These are phyloP conservation scores for Ustulina deusta DNA, from an alignment of 2,329 filamentous ascomycete genomes.

Conservation along the genomic window DNA sequence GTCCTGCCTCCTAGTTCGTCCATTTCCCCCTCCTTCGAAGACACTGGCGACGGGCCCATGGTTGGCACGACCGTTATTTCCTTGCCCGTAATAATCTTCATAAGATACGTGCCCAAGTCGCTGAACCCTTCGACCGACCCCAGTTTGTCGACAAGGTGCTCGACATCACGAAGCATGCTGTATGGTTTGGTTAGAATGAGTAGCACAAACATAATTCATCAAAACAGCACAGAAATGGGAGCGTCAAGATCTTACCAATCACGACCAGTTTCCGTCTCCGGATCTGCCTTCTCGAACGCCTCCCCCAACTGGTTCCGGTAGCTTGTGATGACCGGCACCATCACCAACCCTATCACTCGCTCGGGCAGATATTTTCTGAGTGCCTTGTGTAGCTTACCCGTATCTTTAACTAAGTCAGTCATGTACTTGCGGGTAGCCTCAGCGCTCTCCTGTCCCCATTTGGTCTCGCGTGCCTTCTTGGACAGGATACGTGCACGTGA, in stretches of 20 bases:
- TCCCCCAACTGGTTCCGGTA: constrained; percentile 85
- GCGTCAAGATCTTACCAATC: constrained; percentile 72
- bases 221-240: constrained; percentile 7
- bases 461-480: constrained; percentile 73
- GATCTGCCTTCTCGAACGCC: constrained; percentile 72
- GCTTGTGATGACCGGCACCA: constrained; percentile 83
- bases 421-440: constrained; percentile 75
- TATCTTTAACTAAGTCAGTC: constrained; percentile 88
- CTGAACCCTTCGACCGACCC: constrained; percentile 82
- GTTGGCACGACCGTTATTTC: too few relatives aligned
- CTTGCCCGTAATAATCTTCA: constrained; percentile 74
- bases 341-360: constrained; percentile 80
- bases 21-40: too few relatives aligned
- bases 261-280: constrained; percentile 75
- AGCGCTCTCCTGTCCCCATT: constrained; percentile 74
- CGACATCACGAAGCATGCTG: constrained; percentile 76
- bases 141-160: constrained; percentile 76
- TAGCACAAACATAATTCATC: constrained; percentile 19
- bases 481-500: constrained; percentile 68
- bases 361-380: constrained; percentile 84
- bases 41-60: too few relatives aligned
- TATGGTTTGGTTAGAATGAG: constrained; percentile 64
- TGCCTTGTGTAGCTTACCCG: constrained; percentile 56
- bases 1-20: too few relatives aligned
- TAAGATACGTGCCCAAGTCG: constrained; percentile 76